Conservation (phyloP, 106 monocot species). For the Agapanthus africanus region DNA sequence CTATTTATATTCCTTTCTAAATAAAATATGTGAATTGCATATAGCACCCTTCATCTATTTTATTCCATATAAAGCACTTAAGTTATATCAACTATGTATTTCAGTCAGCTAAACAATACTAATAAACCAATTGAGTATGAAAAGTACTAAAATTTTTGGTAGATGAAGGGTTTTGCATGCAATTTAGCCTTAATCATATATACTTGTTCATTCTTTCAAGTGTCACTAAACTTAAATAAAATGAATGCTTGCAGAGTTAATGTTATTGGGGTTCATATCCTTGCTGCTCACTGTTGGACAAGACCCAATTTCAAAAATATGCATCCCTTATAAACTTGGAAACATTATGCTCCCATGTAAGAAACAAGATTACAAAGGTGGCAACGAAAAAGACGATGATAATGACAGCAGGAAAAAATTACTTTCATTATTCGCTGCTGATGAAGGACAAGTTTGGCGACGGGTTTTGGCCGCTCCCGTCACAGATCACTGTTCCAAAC, state of each 20-base stretch:
- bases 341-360: conserved; percentile 35
- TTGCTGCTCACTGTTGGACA: conserved; percentile 30
- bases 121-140: too few species aligned
- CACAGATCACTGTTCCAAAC: conserved; percentile 13
- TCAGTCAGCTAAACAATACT: too few species aligned
- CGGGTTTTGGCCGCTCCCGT: conserved; percentile 15
- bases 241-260: conserved; percentile 35
- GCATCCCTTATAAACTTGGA: conserved; percentile 23
- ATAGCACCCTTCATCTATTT: too few species aligned
- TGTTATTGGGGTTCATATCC: conserved; percentile 37
- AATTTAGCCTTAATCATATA: too few species aligned
- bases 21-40: too few species aligned
- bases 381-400: background rate
- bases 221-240: too few species aligned
- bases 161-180: too few species aligned
- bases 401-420: conserved; percentile 1
- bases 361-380: background rate
- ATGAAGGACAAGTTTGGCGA: conserved; percentile 2
- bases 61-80: too few species aligned
- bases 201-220: too few species aligned
- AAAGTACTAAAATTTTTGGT: too few species aligned
- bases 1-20: too few species aligned
- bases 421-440: background rate
- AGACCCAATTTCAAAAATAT: conserved; percentile 23
- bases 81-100: too few species aligned